A percentile compares a stretch with the other conserved stretches of the same genome.
phyloP scores from a whole-genome alignment of 345 rosid species.

The Bruguiera gymnorhiza region DNA sequence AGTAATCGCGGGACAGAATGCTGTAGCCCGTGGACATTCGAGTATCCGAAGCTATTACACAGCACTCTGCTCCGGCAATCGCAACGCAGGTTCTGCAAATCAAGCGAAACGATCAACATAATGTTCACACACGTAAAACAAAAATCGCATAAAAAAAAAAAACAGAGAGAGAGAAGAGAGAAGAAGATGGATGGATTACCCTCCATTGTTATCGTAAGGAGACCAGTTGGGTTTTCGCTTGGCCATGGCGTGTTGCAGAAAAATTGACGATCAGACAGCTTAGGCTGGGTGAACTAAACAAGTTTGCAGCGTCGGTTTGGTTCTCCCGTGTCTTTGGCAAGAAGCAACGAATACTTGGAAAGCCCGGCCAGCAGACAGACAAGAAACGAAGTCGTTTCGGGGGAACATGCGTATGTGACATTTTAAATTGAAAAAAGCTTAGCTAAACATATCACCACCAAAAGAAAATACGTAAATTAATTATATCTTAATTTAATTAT shows the following conservation, averaged over 20 bases:
- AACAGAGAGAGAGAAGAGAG: background rate
- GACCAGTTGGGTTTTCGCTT: constrained; percentile 78
- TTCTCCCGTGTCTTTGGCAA: too few relatives aligned
- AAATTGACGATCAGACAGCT: too few relatives aligned
- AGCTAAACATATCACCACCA: too few relatives aligned
- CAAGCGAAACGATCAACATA: background rate
- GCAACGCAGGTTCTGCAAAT: constrained; percentile 79
- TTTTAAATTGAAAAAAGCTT: too few relatives aligned
- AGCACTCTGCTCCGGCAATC: constrained; percentile 87
- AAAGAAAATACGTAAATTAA: too few relatives aligned
- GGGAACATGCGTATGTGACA: too few relatives aligned
- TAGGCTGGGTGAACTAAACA: too few relatives aligned
- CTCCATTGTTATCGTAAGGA: constrained; percentile 98
- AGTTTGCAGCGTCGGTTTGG: too few relatives aligned
- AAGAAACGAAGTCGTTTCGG: too few relatives aligned
- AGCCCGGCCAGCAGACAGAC: too few relatives aligned
- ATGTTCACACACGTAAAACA: background rate
- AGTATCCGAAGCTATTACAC: constrained; percentile 91
- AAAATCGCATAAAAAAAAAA: background rate
- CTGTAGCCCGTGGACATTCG: constrained; percentile 90
- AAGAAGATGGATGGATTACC: constrained; percentile 33
- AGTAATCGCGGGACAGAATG: constrained; percentile 85
- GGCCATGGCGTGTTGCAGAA: constrained; percentile 35
- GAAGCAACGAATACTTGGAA: too few relatives aligned
- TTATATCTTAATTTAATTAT: too few relatives aligned